Percentiles rank a stretch among this genome's conserved stretches.
Conservation (phyloP, 1,284 basidiomycete genomes). For the Flammula alnicola region DNA sequence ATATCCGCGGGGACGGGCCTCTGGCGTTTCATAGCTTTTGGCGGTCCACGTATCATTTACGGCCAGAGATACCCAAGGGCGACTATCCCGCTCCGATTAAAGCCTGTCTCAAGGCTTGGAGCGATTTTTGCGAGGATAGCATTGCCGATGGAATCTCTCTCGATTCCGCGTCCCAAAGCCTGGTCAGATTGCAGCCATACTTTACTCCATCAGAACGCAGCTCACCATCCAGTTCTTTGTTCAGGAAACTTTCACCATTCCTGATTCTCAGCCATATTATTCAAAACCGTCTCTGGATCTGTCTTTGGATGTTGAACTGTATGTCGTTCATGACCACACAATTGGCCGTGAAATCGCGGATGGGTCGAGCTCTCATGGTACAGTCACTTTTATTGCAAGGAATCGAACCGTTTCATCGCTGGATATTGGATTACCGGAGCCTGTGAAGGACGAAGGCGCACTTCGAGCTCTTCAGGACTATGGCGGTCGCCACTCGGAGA, state of each 20-base stretch:
- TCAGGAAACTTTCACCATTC: constrained; percentile 29
- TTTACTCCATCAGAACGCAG: background rate
- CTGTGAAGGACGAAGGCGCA: constrained; percentile 1
- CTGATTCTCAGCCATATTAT: constrained; percentile 35
- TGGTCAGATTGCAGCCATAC: constrained; percentile 29
- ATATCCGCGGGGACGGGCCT: constrained; percentile 51
- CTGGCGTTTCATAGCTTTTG: constrained; percentile 56
- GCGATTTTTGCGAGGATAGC: constrained; percentile 46
- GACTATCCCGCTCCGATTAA: constrained; percentile 43
- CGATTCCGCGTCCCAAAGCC: constrained; percentile 40
- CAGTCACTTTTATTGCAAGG: background rate
- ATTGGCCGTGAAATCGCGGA: constrained; percentile 7
- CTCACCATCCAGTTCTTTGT: background rate
- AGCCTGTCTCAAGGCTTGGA: constrained; percentile 44
- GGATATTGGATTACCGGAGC: background rate
- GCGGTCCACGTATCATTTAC: constrained; percentile 49
- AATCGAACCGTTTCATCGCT: background rate
- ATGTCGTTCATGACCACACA: constrained; percentile 1
- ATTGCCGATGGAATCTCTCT: constrained; percentile 44
- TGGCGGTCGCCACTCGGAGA: background rate
- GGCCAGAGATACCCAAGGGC: constrained; percentile 34
- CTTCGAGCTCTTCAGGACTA: background rate
- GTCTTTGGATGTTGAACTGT: constrained; percentile 1
- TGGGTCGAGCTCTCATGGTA: constrained; percentile 1
- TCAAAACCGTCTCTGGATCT: constrained; percentile 24